A percentile compares a stretch with the other conserved stretches of the same genome.
Conservation (phyloP, 352 stramenopile genomes). For the Phytopythium montanum region DNA sequence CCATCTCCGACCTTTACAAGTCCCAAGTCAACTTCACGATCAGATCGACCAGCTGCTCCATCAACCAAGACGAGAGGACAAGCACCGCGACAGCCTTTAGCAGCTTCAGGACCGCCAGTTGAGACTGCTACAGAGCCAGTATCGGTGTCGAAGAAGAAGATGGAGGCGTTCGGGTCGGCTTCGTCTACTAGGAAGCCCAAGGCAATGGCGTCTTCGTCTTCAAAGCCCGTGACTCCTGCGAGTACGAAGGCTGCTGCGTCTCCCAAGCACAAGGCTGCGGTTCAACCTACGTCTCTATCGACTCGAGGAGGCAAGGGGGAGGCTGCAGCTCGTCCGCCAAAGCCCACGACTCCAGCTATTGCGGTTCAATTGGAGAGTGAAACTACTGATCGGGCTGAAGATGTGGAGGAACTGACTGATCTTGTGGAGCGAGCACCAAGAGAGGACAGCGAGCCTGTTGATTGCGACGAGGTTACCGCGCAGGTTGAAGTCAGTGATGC, state of each 20-base stretch:
- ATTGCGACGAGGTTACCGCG: too few species aligned
- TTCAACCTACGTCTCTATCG: neutral
- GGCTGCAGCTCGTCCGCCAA: neutral
- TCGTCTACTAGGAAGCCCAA: neutral
- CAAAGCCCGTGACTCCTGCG: neutral
- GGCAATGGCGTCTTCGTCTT: neutral
- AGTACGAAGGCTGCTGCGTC: neutral
- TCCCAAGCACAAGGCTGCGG: neutral
- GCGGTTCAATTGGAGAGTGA: neutral
- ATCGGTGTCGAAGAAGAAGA: neutral
- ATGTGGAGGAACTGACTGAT: neutral
- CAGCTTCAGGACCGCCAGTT: neutral
- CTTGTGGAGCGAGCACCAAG: neutral
- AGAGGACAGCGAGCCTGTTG: neutral
- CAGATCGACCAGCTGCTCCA: neutral
- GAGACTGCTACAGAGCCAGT: neutral
- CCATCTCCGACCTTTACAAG: neutral
- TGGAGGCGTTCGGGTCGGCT: neutral
- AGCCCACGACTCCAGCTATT: neutral
- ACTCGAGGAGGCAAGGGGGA: neutral
- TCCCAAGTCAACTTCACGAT: neutral
- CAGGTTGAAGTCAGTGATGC: too few species aligned
- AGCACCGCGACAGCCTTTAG: neutral
- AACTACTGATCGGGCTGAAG: neutral
- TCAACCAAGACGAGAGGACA: slow-evolving; percentile 1